Percentiles rank a stretch among this genome's conserved stretches.
These are phyloP conservation scores for Eucalyptus curtisii DNA, from an alignment of 345 rosid species.

Conservation along the genomic window DNA sequence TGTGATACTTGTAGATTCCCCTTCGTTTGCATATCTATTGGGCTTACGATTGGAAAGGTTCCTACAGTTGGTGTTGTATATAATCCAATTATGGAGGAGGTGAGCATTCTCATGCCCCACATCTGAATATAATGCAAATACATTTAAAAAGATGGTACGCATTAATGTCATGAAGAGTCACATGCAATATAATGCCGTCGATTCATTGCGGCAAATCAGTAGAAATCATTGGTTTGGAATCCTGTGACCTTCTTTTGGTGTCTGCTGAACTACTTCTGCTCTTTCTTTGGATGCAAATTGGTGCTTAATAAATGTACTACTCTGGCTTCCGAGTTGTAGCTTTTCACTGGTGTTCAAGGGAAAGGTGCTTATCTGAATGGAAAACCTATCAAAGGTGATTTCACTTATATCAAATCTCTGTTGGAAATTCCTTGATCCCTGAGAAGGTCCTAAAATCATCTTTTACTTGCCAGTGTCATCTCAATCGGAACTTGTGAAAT, in stretches of 20 bases:
- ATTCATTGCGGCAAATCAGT: neutral
- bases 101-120: conserved; percentile 7
- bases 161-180: neutral
- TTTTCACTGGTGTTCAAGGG: conserved; percentile 62
- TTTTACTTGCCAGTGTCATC: conserved; percentile 51
- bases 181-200: neutral
- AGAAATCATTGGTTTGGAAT: neutral
- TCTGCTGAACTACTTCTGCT: neutral
- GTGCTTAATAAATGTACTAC: neutral
- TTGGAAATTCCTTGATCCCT: neutral
- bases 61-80: conserved; percentile 86
- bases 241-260: neutral
- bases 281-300: neutral
- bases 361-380: conserved; percentile 85
- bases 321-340: conserved; percentile 24
- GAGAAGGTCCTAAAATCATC: neutral
- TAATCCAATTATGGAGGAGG: conserved; percentile 95
- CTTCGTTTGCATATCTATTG: conserved; percentile 83
- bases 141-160: neutral
- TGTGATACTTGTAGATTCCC: conserved; percentile 48
- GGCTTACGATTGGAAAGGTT: conserved; percentile 77
- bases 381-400: conserved; percentile 63
- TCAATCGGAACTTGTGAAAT: conserved; percentile 58
- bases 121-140: neutral
- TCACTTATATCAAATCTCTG: neutral